Percentiles rank a stretch among this genome's conserved stretches.
phyloP scores from a whole-genome alignment of 768 basidiomycete species.

The Russula lepida region DNA sequence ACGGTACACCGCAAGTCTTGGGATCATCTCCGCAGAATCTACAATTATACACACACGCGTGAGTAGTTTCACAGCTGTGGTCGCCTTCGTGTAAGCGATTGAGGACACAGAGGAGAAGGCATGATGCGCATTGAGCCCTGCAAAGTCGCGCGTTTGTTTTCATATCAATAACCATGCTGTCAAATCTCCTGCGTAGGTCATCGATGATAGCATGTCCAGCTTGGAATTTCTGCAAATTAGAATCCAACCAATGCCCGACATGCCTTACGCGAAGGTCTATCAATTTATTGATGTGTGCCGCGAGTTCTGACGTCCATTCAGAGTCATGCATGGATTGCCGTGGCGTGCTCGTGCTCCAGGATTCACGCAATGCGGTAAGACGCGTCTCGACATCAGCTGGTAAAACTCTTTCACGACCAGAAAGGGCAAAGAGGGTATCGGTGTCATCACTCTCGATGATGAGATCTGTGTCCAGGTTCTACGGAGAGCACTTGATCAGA shows the following conservation, averaged over 20 bases:
- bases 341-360: constrained; percentile 28
- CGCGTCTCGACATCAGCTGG: constrained; percentile 24
- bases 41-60: constrained; percentile 39
- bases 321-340: constrained; percentile 34
- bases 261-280: constrained; percentile 38
- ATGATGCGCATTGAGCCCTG: constrained; percentile 37
- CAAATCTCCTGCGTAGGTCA: constrained; percentile 37
- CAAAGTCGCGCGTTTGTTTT: constrained; percentile 42
- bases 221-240: constrained; percentile 43
- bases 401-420: constrained; percentile 19
- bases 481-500: neutral
- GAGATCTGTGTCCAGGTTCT: constrained; percentile 48
- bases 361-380: constrained; percentile 23
- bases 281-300: constrained; percentile 32
- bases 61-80: constrained; percentile 46
- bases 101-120: constrained; percentile 43
- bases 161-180: constrained; percentile 38
- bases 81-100: constrained; percentile 36
- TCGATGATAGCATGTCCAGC: constrained; percentile 37
- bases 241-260: constrained; percentile 43
- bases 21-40: constrained; percentile 32
- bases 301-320: constrained; percentile 36
- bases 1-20: constrained; percentile 41
- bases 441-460: constrained; percentile 34
- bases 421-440: constrained; percentile 29